Evolutionary conservation across 192 early-diverging fungal species (phyloP), one percentile per base, ranked within the genome.

Genomic region (Rhizoclosmatium globosum): DNA sequence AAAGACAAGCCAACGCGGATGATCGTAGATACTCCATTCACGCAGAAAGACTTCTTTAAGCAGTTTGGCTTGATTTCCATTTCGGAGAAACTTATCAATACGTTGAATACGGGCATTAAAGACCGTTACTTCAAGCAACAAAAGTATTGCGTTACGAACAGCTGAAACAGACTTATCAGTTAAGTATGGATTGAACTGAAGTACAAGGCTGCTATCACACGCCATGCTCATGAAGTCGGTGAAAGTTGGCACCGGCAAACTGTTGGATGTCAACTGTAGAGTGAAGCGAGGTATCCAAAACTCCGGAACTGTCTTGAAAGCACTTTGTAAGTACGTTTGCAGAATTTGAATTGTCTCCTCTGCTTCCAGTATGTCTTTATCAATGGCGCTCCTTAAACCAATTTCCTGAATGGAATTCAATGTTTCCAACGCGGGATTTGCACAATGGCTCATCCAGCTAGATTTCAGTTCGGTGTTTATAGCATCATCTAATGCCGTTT

Each of bases 1-100:
- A 68, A 68, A 68, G 23, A 68, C 67, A 15, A 68, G 67, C 67
- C 67, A 68, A n/a, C 15, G 23, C 7, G 67, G 67, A 46, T 46
- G n/a, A n/a, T 38, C 13, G 1, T 1, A 6, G 45, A 68, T 31
- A 42, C 44, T 45, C 67, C 67, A 68, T 2, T 68, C 2, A 13
- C 67, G 67, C 13, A 68, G 39, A 46, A 68, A 68, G 45, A 68
- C 45, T 39, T 68, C 67, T 46, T 68, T 68, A 11, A 68, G 7
- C 1, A 68, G 45, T 1, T 6, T 41, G 4, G 61, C 4, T 11
- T 11, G 4, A 6, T 21, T 4, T 11, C n/a, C n/a, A 9, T 7
- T n/a, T 21, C 21, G 4, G 4, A 64, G 17, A 13, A 46, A 11
- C 13, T 43, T 43, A n/a, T 45, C 39, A 38, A 68, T 39, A n/a